These are phyloP conservation scores for Podospora sp. DNA, from an alignment of 495 filamentous ascomycete species.

Conservation along the genomic window DNA sequence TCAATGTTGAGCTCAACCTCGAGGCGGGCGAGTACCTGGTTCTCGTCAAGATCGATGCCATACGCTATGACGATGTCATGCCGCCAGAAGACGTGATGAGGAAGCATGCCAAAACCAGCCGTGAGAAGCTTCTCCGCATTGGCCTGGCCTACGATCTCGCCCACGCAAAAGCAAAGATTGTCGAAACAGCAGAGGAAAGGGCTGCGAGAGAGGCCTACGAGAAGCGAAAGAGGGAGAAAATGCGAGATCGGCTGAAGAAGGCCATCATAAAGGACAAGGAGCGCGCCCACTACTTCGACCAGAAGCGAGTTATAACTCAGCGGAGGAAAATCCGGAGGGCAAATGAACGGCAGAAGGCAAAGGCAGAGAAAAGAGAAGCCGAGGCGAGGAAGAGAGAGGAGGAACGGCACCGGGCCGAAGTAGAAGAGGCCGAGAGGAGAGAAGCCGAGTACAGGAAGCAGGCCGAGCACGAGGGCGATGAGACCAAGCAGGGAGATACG, in stretches of 20 bases:
- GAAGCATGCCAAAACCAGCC: slow-evolving; percentile 59
- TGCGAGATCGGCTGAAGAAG: slow-evolving; percentile 45
- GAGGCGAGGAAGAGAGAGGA: slow-evolving; percentile 2
- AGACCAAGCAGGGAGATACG: not conserved
- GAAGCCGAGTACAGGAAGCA: not conserved
- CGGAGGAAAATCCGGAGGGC: slow-evolving; percentile 17
- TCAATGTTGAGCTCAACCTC: slow-evolving; percentile 79
- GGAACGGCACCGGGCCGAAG: not conserved
- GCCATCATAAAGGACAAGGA: slow-evolving; percentile 34
- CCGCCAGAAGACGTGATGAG: slow-evolving; percentile 71
- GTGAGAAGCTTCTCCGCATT: slow-evolving; percentile 82
- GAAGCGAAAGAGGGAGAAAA: slow-evolving; percentile 51
- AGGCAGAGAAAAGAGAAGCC: slow-evolving; percentile 23
- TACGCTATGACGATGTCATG: slow-evolving; percentile 49
- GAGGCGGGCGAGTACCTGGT: slow-evolving; percentile 81
- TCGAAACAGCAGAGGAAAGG: slow-evolving; percentile 68
- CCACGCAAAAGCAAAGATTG: slow-evolving; percentile 72
- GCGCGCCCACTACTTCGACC: slow-evolving; percentile 22
- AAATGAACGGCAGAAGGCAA: slow-evolving; percentile 37
- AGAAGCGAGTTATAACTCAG: slow-evolving; percentile 16
- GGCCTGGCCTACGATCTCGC: slow-evolving; percentile 83
- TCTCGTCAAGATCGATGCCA: slow-evolving; percentile 77
- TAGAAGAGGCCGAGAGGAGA: not conserved
- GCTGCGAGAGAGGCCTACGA: slow-evolving; percentile 45
- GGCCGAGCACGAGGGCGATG: not conserved